phyloP scores from a whole-genome alignment of 768 basidiomycete species.

The Lactarius psammicola region DNA sequence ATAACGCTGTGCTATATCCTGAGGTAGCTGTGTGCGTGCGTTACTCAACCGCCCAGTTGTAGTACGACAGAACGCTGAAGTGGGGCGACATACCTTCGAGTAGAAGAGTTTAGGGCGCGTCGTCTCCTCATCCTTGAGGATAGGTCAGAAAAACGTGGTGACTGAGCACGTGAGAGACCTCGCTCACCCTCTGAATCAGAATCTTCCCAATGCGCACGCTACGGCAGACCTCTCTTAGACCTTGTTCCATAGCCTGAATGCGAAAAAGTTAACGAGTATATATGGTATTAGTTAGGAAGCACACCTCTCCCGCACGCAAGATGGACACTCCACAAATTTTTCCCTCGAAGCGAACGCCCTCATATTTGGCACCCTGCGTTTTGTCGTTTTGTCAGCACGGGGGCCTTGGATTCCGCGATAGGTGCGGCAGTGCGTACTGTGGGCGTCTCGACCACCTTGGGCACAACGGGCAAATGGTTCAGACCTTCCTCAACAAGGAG shows the following conservation, averaged over 20 bases:
- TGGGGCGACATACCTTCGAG: conserved; percentile 54
- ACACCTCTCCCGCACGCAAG: conserved; percentile 86
- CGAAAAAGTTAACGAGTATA: conserved; percentile 8
- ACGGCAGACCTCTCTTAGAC: conserved; percentile 92
- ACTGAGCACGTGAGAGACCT: neutral
- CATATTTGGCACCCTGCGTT: conserved; percentile 70
- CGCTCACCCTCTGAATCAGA: conserved; percentile 84
- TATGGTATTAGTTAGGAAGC: conserved; percentile 20
- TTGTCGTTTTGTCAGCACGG: neutral
- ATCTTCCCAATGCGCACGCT: conserved; percentile 97
- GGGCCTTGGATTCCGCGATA: neutral
- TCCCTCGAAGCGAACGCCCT: conserved; percentile 93
- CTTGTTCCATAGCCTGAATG: conserved; percentile 91
- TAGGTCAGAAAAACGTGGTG: conserved; percentile 4
- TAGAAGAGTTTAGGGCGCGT: conserved; percentile 91
- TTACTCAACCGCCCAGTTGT: neutral
- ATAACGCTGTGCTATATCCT: conserved; percentile 88
- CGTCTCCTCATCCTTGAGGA: conserved; percentile 86
- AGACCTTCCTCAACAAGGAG: conserved; percentile 81
- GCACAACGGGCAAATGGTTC: conserved; percentile 80
- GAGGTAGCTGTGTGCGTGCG: conserved; percentile 63
- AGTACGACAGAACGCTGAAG: neutral
- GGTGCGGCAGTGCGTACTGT: conserved; percentile 47
- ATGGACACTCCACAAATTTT: conserved; percentile 97
- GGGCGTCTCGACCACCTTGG: conserved; percentile 76